Evolutionary conservation across 257 asterid genomes (phyloP).

Genomic region (Scutellaria baicalensis): DNA sequence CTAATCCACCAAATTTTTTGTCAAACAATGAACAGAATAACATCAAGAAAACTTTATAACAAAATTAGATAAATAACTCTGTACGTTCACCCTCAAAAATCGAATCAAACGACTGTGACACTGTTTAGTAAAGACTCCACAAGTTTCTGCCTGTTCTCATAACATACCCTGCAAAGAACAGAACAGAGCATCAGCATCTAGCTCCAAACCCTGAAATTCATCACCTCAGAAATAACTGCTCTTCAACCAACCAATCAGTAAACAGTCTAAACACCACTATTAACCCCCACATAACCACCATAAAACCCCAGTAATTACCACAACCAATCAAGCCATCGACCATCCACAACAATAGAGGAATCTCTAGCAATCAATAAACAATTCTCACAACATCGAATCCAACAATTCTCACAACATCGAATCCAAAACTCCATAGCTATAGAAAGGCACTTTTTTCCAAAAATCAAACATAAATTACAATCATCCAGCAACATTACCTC

Average conservation of each 20-base stretch:
- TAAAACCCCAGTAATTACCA: not conserved
- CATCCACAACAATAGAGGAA: not conserved
- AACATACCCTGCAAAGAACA: constrained; percentile 32
- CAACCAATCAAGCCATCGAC: constrained; percentile 4
- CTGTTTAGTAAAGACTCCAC: constrained; percentile 17
- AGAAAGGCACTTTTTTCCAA: not conserved
- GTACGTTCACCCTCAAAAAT: constrained; percentile 18
- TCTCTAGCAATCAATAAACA: not conserved
- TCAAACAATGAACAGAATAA: constrained; percentile 24
- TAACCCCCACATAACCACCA: constrained; percentile 1
- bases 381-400: not conserved
- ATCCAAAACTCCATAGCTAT: not conserved
- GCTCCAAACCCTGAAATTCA: constrained; percentile 21
- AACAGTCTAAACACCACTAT: not conserved
- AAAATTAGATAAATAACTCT: constrained; percentile 15
- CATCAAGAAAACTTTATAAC: not conserved
- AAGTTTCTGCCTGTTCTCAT: constrained; percentile 18
- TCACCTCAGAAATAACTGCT: constrained; percentile 6
- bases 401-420: not conserved
- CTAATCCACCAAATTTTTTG: constrained; percentile 28
- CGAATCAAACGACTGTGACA: constrained; percentile 19
- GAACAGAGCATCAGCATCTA: constrained; percentile 26
- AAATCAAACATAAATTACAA: not conserved
- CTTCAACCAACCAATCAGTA: not conserved
- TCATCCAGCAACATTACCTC: constrained; percentile 17